Conservation (phyloP, 805 yeast species). For the Hermanozyma aechmeae region DNA sequence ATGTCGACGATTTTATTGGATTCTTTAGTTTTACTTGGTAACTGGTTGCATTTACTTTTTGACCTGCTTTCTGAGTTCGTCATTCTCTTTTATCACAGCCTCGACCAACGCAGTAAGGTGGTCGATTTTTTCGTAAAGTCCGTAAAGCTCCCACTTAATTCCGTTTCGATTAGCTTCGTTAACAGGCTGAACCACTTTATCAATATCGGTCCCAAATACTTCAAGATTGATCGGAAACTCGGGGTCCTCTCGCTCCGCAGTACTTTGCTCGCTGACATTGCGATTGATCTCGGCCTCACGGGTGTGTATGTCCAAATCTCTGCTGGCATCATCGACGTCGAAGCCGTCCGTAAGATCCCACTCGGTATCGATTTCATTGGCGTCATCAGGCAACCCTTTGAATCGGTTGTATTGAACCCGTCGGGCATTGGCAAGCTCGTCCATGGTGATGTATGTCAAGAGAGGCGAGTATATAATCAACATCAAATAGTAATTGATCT, state of each 20-base stretch:
- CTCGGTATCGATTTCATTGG: conserved; percentile 65
- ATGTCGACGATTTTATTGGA: too few species aligned
- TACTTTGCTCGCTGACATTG: conserved; percentile 39
- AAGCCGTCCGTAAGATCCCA: conserved; percentile 83
- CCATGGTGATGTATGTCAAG: conserved; percentile 47
- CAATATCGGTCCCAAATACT: conserved; percentile 44
- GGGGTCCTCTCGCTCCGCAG: conserved; percentile 64
- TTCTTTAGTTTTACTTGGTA: too few species aligned
- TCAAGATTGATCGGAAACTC: conserved; percentile 45
- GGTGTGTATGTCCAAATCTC: conserved; percentile 28
- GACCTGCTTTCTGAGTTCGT: too few species aligned
- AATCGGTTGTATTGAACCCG: conserved; percentile 64
- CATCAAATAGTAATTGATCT: conserved; percentile 51
- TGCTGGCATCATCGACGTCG: conserved; percentile 18
- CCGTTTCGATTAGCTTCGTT: conserved; percentile 44
- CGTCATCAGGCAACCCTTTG: conserved; percentile 61
- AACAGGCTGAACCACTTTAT: conserved; percentile 49
- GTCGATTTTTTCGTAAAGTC: conserved; percentile 44
- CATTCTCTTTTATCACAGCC: conserved; percentile 25
- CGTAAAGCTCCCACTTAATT: conserved; percentile 56
- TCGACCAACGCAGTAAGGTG: conserved; percentile 32
- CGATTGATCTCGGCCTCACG: conserved; percentile 28
- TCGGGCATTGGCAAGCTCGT: conserved; percentile 59
- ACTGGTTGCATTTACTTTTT: too few species aligned
- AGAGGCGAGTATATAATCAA: conserved; percentile 60